phyloP scores from a whole-genome alignment of 2,329 filamentous ascomycete species.

The Xylariales sp. region DNA sequence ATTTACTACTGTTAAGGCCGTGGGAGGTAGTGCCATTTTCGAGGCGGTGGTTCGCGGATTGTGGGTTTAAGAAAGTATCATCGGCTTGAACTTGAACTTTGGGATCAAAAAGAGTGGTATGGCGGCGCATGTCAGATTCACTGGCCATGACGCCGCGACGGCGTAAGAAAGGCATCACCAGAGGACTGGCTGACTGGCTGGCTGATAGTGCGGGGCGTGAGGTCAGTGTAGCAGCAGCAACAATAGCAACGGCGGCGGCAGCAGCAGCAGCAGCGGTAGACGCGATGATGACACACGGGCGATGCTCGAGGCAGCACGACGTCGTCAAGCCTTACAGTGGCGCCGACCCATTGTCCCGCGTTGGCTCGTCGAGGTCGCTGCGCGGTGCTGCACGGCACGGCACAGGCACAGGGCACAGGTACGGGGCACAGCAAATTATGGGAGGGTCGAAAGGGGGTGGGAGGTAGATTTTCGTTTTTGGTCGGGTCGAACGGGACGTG shows the following conservation, averaged over 20 bases:
- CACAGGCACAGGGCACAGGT: background rate
- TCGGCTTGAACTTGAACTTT: conserved; percentile 41
- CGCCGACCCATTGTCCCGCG: conserved; percentile 46
- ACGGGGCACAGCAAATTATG: conserved; percentile 16
- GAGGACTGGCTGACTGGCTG: conserved; percentile 13
- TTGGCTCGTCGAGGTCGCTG: conserved; percentile 32
- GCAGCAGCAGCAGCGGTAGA: too few species aligned
- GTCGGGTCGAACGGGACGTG: conserved; percentile 21
- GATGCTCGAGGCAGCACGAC: conserved; percentile 44
- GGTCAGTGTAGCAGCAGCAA: conserved; percentile 21
- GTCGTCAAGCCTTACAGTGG: conserved; percentile 46
- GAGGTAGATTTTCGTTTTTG: background rate
- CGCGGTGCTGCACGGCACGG: conserved; percentile 21
- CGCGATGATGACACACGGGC: conserved; percentile 29
- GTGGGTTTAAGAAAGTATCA: conserved; percentile 40
- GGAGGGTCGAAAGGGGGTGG: conserved; percentile 27
- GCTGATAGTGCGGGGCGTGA: conserved; percentile 26
- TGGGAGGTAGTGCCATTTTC: conserved; percentile 33
- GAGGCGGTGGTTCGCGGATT: conserved; percentile 23
- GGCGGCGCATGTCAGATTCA: conserved; percentile 69
- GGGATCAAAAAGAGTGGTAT: conserved; percentile 55
- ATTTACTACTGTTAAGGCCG: conserved; percentile 39
- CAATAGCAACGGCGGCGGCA: too few species aligned
- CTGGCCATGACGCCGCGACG: conserved; percentile 70
- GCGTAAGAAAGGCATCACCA: conserved; percentile 68